Percentiles rank a stretch among this genome's conserved stretches.
These are phyloP conservation scores for Posidonia oceanica DNA, from an alignment of 116 monocot species.

Conservation along the genomic window DNA sequence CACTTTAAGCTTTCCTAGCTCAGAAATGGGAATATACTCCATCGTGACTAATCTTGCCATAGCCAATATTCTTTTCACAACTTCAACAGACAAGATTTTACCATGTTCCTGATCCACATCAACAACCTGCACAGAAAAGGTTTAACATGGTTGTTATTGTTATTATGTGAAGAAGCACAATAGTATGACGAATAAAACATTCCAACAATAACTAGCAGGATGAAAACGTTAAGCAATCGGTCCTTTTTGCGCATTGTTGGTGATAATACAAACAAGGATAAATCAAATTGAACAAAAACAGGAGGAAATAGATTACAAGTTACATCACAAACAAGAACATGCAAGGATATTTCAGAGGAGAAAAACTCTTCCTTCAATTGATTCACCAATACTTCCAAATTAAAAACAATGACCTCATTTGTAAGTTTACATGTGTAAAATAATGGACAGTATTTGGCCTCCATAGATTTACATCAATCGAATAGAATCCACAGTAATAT, in stretches of 20 bases:
- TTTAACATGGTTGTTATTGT: not conserved
- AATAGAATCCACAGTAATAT: no score
- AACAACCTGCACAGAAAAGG: not conserved
- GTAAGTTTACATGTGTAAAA: no score
- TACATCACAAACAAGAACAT: not conserved
- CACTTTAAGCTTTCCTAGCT: conserved; percentile 49
- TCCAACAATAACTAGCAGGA: no score
- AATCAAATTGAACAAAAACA: not conserved
- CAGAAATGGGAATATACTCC: conserved; percentile 34
- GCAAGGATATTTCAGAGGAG: not conserved
- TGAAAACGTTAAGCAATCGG: no score
- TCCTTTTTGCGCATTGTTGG: no score
- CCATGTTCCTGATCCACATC: conserved; percentile 5
- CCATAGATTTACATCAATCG: no score
- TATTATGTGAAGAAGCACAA: not conserved
- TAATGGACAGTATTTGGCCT: no score
- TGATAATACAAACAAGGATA: no score
- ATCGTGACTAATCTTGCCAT: conserved; percentile 39
- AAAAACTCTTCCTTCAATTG: not conserved
- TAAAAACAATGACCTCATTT: no score
- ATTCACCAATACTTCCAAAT: no score
- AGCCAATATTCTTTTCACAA: conserved; percentile 31
- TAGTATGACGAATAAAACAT: no score
- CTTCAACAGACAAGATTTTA: conserved; percentile 17
- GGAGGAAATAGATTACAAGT: not conserved